Conservation (phyloP, 257 asterid species). For the Nicotiana obtusifolia region DNA sequence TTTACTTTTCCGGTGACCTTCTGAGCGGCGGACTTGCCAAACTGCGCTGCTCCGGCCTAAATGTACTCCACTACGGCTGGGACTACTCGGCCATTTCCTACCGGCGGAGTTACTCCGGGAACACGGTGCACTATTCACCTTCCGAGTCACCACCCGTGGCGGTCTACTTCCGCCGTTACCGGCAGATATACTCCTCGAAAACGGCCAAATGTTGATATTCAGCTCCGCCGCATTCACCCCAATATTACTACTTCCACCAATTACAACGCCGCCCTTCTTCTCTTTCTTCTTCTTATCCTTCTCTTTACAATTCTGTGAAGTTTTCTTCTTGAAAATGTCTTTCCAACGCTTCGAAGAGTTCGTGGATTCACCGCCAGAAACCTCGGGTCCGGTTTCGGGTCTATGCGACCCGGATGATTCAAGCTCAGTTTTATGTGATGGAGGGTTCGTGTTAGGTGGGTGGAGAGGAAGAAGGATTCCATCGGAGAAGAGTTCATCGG, state of each 20-base stretch:
- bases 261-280: slow-evolving; percentile 31
- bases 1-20: slow-evolving; percentile 42
- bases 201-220: slow-evolving; percentile 85
- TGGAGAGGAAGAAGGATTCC: slow-evolving; percentile 88
- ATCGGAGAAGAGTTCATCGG: slow-evolving; percentile 80
- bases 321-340: slow-evolving; percentile 50
- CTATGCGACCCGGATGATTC: slow-evolving; percentile 29
- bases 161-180: slow-evolving; percentile 51
- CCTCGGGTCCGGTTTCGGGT: background rate
- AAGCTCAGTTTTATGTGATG: background rate
- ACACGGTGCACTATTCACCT: slow-evolving; percentile 92
- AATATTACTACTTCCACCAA: slow-evolving; percentile 12
- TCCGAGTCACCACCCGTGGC: slow-evolving; percentile 37
- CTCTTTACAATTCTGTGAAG: slow-evolving; percentile 10
- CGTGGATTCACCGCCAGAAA: slow-evolving; percentile 15
- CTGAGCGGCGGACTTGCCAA: slow-evolving; percentile 88
- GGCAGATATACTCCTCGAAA: slow-evolving; percentile 79
- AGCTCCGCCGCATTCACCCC: slow-evolving; percentile 39
- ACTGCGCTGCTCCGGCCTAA: slow-evolving; percentile 80
- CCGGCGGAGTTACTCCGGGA: slow-evolving; percentile 78
- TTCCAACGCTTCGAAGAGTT: slow-evolving; percentile 78
- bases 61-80: slow-evolving; percentile 65
- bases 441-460: background rate
- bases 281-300: slow-evolving; percentile 38
- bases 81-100: slow-evolving; percentile 77